These are phyloP conservation scores for Zygotorulaspora chibaensis DNA, from an alignment of 805 yeast genomes.

Conservation along the genomic window DNA sequence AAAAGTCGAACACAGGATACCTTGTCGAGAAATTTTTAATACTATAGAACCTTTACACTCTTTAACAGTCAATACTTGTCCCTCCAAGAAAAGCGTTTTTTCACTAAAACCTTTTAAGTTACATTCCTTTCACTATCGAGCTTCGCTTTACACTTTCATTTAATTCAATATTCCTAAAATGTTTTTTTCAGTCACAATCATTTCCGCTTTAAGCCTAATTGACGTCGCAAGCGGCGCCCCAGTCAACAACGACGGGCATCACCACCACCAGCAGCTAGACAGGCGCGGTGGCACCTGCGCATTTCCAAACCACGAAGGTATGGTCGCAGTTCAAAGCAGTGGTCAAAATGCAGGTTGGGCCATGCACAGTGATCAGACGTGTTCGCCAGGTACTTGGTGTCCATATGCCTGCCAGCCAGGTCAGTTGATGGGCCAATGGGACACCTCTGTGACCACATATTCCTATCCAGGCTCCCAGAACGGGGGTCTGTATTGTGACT, in stretches of 20 bases:
- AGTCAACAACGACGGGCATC: slow-evolving; percentile 16
- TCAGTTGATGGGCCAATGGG: slow-evolving; percentile 85
- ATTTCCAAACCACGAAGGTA: slow-evolving; percentile 63
- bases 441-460: slow-evolving; percentile 66
- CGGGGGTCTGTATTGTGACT: slow-evolving; percentile 80
- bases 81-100: slow-evolving; percentile 4
- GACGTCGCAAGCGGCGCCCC: slow-evolving; percentile 9
- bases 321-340: slow-evolving; percentile 61
- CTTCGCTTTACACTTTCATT: neutral
- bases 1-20: no score
- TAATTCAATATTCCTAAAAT: slow-evolving; percentile 7
- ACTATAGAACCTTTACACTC: neutral
- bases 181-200: slow-evolving; percentile 8
- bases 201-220: slow-evolving; percentile 9
- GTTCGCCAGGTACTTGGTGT: slow-evolving; percentile 76
- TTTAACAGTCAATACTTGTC: neutral
- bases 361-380: slow-evolving; percentile 64
- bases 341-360: slow-evolving; percentile 83
- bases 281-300: slow-evolving; percentile 47
- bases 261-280: slow-evolving; percentile 20
- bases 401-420: slow-evolving; percentile 94
- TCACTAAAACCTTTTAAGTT: neutral
- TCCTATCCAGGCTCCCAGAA: slow-evolving; percentile 71
- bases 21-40: neutral
- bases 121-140: slow-evolving; percentile 7